Percentiles rank a stretch among this genome's conserved stretches.
Conservation (phyloP, 352 stramenopile genomes). For the Pilasporangium apinafurcum region DNA sequence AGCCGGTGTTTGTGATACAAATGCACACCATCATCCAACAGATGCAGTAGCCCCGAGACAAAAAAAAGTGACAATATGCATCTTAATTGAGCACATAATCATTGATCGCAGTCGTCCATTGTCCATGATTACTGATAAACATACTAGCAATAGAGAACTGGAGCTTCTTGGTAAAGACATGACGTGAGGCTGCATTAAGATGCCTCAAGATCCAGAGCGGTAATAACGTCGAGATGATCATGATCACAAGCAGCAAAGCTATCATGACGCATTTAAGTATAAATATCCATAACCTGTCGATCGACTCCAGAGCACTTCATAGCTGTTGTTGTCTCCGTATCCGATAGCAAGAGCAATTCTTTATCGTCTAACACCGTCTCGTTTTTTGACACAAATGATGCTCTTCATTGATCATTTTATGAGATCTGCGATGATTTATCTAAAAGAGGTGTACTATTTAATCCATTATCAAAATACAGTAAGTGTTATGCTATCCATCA, state of each 20-base stretch:
- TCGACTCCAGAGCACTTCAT: too few relatives aligned
- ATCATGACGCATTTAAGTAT: slow-evolving; percentile 56
- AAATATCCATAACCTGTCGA: too few relatives aligned
- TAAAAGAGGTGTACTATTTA: too few relatives aligned
- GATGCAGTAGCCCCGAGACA: slow-evolving; percentile 40
- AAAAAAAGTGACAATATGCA: not conserved
- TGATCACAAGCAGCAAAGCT: slow-evolving; percentile 48
- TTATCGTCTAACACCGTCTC: too few relatives aligned
- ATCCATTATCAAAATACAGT: too few relatives aligned
- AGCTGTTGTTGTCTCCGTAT: too few relatives aligned
- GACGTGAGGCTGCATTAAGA: slow-evolving; percentile 25
- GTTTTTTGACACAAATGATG: too few relatives aligned
- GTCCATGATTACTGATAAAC: slow-evolving; percentile 34
- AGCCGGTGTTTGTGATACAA: slow-evolving; percentile 40
- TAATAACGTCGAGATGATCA: slow-evolving; percentile 36
- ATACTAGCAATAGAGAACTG: slow-evolving; percentile 56
- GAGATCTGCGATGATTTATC: too few relatives aligned
- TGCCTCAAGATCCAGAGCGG: slow-evolving; percentile 47
- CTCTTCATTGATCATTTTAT: too few relatives aligned
- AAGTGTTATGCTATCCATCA: too few relatives aligned
- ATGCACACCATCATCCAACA: slow-evolving; percentile 51
- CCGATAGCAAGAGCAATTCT: too few relatives aligned
- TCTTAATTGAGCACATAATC: not conserved
- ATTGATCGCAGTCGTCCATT: too few relatives aligned
- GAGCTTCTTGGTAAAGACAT: slow-evolving; percentile 45